Percentiles rank a stretch among this genome's conserved stretches.
Evolutionary conservation across 78 protist species (phyloP).

Genomic region (Creolimax fragrantissima): DNA sequence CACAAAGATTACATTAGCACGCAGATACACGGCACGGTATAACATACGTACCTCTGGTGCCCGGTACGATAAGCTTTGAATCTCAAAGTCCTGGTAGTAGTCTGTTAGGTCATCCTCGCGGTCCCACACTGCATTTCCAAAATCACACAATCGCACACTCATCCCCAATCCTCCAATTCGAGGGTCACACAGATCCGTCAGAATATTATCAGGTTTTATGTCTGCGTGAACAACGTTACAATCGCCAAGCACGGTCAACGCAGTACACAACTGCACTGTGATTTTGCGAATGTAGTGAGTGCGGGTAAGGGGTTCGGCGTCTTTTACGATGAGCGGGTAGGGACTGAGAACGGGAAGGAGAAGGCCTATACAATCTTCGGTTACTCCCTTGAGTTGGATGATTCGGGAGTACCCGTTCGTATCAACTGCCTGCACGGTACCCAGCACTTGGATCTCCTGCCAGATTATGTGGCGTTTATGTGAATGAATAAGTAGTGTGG

Average conservation of each 20-base stretch:
- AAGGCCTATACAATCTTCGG: neutral
- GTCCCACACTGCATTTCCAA: neutral
- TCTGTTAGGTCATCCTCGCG: neutral
- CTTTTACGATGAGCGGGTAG: neutral
- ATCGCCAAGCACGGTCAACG: neutral
- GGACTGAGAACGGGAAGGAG: neutral
- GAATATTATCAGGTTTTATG: neutral
- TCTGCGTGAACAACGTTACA: neutral
- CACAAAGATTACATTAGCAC: no score
- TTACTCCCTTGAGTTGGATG: neutral
- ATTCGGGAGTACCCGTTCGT: neutral
- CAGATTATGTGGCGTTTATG: no score
- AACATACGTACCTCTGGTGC: neutral
- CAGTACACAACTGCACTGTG: neutral
- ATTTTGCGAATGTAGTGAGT: neutral
- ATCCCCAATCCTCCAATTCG: neutral
- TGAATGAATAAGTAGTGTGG: no score
- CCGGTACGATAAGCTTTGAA: neutral
- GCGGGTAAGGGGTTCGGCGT: neutral
- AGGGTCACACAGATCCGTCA: neutral
- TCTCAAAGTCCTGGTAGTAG: neutral
- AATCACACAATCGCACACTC: neutral
- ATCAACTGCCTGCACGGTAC: neutral
- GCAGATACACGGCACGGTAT: no score
- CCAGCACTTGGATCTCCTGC: neutral